Base-by-base conservation (phyloP, 164 flowering plant species). In the Vitis amurensis region DNA sequence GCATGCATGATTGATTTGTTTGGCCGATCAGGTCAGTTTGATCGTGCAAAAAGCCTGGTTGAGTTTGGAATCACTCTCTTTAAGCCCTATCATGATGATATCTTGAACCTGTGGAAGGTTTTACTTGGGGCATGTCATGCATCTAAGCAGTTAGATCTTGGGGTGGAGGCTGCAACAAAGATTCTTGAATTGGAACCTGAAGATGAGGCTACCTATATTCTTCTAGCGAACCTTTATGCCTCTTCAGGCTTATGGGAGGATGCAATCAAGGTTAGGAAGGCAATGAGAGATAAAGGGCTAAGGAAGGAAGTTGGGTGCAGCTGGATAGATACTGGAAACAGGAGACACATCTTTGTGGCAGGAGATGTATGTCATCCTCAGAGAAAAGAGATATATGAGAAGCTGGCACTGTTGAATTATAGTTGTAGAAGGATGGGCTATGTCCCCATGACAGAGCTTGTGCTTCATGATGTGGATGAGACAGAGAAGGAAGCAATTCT, bases 1-100 rank as follows among this genome's bases (percentile, higher is more conserved):
- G 81, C 79, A 27, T 78, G 84, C 63, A 70, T 81, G 81, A 65
- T 81, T 31, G 84, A 81, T 74, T 63, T 78, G n/a, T 76, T 73
- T 68, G 74, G 76, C 14, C 77, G 84, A 50, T 65, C 69, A 11
- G 78, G 80, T 27, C 77, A 71, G 56, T 68, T 81, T 23, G 76
- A 78, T 16, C 47, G 12, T 50, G 78, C 82, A 2, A 61, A 49
- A 44, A 55, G 56, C 17, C 50, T 69, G 30, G 65, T 70, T n/a
- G 66, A 70, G 52, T 48, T 66, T 9, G 82, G 71, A 1, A 23
- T 53, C 60, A 59, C 68, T 73, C 60, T 19, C 23, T 61, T 77
- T 59, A 12, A 63, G 49, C 31, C 60, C n/a, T 2, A 63, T n/a
- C 61, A 70, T 49, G 61, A 31, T 61, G 61, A 61, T 59, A 52